These are phyloP conservation scores for Acaromyces ingoldii DNA, from an alignment of 1,284 basidiomycete species.

Conservation along the genomic window DNA sequence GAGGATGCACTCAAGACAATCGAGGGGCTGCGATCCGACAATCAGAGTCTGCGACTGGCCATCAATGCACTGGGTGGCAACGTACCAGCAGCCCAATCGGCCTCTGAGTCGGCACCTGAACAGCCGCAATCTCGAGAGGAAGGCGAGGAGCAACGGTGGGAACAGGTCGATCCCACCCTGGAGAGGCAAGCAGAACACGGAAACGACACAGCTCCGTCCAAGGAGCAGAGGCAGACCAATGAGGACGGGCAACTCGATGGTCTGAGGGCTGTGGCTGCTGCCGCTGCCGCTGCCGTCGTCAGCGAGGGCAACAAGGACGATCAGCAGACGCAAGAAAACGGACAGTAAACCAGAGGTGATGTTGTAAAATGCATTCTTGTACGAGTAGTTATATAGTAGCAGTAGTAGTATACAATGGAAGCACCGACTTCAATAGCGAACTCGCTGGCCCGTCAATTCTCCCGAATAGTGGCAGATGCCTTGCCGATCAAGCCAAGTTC, in stretches of 20 bases:
- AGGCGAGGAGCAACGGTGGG: too few species aligned
- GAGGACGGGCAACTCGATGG: not conserved
- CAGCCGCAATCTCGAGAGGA: too few species aligned
- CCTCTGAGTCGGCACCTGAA: not conserved
- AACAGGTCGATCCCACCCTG: too few species aligned
- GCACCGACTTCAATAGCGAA: not conserved
- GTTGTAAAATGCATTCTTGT: not conserved
- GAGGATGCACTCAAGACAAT: conserved; percentile 34
- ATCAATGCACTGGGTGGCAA: conserved; percentile 34
- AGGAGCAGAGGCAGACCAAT: not conserved
- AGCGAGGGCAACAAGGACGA: not conserved
- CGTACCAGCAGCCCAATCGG: not conserved
- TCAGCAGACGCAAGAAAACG: not conserved
- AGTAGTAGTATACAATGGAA: not conserved
- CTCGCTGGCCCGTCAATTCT: conserved; percentile 2
- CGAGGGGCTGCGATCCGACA: conserved; percentile 36
- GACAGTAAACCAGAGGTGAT: not conserved
- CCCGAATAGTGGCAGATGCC: conserved; percentile 1
- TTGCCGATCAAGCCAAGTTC: conserved; percentile 3
- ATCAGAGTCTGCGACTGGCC: conserved; percentile 36
- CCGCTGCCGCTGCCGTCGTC: not conserved
- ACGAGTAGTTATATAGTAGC: not conserved
- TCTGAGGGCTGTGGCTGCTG: not conserved
- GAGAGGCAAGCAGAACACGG: not conserved
- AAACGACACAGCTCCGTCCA: too few species aligned